Base-by-base conservation (phyloP, 2,329 filamentous ascomycete genomes). In the Aspergillus sp. region DNA sequence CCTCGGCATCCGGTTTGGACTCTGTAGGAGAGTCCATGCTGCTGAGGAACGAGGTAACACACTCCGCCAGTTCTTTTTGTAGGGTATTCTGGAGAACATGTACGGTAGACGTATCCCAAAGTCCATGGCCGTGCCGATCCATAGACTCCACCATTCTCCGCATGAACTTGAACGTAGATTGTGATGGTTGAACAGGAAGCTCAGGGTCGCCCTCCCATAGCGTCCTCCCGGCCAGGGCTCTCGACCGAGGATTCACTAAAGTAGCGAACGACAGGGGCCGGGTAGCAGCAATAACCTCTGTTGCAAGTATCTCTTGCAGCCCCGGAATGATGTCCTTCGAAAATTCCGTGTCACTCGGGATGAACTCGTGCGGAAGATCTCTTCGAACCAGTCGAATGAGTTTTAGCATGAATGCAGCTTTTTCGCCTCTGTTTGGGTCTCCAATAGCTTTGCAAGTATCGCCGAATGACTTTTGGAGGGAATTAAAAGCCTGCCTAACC, bases 141-240 rank as follows among this genome's bases (percentile, higher is more conserved):
- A 97, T 96, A 5, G 82, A 79, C 47, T 78, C 76, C 4, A 85
- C 83, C 27, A 96, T 69, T 45, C 80, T 80, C 22, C 86, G 84
- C 49, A 97, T 68, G 54, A 96, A 87, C 59, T 82, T 84, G 69
- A 96, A 96, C 0, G 86, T 79, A 19, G 82, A 81, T 0, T 90
- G 87, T 0, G 91, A 93, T 1, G 91, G 91, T 67, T 95, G 90
- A 5, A 86, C 81, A 0, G 93, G 93, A 42, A 96, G 72, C 24
- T 85, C 80, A 0, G 90, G 89, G 39, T 84, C 79, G 0, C 90
- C 90, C 70, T 96, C 91, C 93, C 93, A 97, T 0, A 97, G 78
- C 0, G 84, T 81, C 51, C 86, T 82, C 6, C 88, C 86, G 2
- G 82, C 80, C 0, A 90, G 81, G 27, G 68, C 75, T 54, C 76